Conservation (phyloP, 208 protist species). For the Leishmania major region DNA sequence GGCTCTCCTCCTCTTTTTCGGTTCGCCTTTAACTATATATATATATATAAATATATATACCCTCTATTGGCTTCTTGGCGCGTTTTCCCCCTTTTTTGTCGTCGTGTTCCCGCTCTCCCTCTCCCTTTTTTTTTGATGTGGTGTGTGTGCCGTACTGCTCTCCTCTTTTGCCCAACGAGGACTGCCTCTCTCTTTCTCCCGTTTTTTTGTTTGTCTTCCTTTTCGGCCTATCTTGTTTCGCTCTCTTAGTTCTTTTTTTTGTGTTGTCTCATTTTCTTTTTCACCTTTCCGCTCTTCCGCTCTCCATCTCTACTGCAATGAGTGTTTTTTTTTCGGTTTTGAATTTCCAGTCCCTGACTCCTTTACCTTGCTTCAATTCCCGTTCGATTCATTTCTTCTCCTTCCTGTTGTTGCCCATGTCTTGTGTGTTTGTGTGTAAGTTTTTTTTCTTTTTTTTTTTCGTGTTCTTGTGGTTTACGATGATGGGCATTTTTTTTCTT, state of each 20-base stretch:
- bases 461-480: neutral
- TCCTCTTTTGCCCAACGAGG: neutral
- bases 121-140: neutral
- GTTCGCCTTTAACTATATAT: neutral
- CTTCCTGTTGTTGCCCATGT: neutral
- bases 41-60: neutral
- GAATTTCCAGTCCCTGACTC: neutral
- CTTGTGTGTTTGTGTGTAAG: neutral
- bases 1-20: neutral
- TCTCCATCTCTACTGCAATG: neutral
- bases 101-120: neutral
- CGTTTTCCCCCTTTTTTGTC: neutral
- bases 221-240: neutral
- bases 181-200: neutral
- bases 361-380: neutral
- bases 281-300: neutral
- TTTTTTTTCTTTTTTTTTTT: neutral
- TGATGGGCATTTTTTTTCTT: neutral
- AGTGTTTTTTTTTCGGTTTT: neutral
- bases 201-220: neutral
- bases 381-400: neutral
- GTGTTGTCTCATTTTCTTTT: neutral
- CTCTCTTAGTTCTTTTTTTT: neutral
- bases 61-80: neutral
- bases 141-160: neutral